phyloP scores from a whole-genome alignment of 139 green algal species.

The Volvox reticuliferus region DNA sequence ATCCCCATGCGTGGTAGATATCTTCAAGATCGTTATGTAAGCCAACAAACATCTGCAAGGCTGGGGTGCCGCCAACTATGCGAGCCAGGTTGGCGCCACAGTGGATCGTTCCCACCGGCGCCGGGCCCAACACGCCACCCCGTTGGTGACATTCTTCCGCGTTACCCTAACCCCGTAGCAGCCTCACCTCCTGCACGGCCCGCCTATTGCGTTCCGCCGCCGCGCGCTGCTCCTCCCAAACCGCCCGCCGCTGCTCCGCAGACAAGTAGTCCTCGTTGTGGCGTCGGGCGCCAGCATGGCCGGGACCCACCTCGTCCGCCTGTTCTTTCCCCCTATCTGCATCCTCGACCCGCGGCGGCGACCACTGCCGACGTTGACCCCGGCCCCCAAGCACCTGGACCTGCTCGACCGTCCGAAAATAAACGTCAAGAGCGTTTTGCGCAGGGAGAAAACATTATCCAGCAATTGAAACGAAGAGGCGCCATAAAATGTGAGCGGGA shows the following conservation, averaged over 20 bases:
- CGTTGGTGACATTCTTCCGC: too few species aligned
- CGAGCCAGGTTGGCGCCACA: too few species aligned
- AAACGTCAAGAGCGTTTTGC: too few species aligned
- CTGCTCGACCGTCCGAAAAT: not conserved
- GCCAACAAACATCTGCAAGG: too few species aligned
- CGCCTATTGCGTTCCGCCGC: constrained; percentile 68
- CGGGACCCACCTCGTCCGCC: not conserved
- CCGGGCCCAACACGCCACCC: too few species aligned
- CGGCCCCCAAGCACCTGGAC: constrained; percentile 8
- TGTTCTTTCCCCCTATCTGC: not conserved
- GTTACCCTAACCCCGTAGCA: not conserved
- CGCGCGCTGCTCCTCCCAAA: constrained; percentile 68
- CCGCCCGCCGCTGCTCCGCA: constrained; percentile 53
- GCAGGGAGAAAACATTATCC: too few species aligned
- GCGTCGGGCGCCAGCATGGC: not conserved
- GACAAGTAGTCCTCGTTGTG: constrained; percentile 9
- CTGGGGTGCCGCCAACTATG: too few species aligned
- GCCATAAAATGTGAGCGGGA: too few species aligned
- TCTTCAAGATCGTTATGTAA: too few species aligned
- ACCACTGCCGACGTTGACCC: constrained; percentile 13
- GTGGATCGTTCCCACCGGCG: too few species aligned
- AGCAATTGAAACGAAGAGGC: too few species aligned
- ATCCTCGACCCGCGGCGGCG: constrained; percentile 18
- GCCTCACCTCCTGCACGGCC: constrained; percentile 40
- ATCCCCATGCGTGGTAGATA: too few species aligned